Evolutionary conservation across 2,329 filamentous ascomycete genomes (phyloP), one percentile per base, ranked within the genome.

Genomic region (Cordyceps militaris): DNA sequence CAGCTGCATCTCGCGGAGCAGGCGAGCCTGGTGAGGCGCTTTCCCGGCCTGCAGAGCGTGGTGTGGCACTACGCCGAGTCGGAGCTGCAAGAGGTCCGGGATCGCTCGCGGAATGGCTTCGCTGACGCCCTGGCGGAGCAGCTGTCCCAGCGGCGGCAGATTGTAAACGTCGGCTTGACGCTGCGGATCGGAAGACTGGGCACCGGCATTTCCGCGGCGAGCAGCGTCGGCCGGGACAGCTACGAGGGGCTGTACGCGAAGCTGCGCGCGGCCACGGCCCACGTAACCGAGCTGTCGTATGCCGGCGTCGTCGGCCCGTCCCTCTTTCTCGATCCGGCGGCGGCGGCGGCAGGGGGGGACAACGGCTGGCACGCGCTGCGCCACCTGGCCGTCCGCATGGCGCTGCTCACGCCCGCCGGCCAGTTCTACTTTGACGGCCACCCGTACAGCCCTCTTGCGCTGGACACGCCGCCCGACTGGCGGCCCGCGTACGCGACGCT

Each of bases 1-100:
- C 52, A 48, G 14, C 34, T 56, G 26, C 44, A 56, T 14, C 46
- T 56, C 23, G 16, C 28, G 32, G 44, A 48, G 14, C 53, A 56
- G 40, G 43, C 43, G 5, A 8, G 5, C 7, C 43, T 56, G 30
- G 30, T 10, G 30, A 16, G 30, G 43, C 30, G 16, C 19, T 56
- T 43, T 3, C 54, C 54, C n/a, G 43, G 43, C 4, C 34, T 56
- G 4, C 32, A 49, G n/a, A 16, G 9, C 32, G 54, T 56, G 36
- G n/a, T 5, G 19, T 56, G 46, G 44, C 23, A 49, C 10, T 32
- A 13, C 10, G 9, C n/a, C 11, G 54, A 56, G 34, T 43, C 19
- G 3, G 34, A 23, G 54, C 7, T 13, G 24, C 32, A 49, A 19
- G 36, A 8, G 4, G 26, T 43, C 9, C 23, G 54, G 2, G 43